Percentiles rank a stretch among this genome's conserved stretches.
Evolutionary conservation across 257 asterid genomes (phyloP).

Genomic region (Nicotiana benthamiana): DNA sequence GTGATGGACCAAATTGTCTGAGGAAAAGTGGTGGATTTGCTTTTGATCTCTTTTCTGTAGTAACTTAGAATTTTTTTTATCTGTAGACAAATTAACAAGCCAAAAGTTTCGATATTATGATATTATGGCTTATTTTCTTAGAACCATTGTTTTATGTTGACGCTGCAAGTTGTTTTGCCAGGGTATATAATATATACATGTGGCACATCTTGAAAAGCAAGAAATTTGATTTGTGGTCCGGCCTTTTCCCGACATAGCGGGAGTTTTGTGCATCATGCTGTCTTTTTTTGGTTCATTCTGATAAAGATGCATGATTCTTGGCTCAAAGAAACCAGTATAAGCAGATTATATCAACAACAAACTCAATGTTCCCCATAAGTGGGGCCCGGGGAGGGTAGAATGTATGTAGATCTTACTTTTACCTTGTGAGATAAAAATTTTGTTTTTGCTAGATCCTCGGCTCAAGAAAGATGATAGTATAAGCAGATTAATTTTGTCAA

Average conservation of each 20-base stretch:
- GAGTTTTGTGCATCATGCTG: no score
- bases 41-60: conserved; percentile 8
- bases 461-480: not conserved
- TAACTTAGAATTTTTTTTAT: not conserved
- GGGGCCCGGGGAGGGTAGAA: no score
- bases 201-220: no score
- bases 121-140: not conserved
- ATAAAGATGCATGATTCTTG: not conserved
- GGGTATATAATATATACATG: not conserved
- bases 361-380: no score
- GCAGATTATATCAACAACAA: not conserved
- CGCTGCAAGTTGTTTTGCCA: not conserved
- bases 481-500: not conserved
- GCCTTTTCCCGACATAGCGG: no score
- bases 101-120: not conserved
- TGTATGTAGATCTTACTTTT: no score
- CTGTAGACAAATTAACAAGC: not conserved
- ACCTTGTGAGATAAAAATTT: no score
- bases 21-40: conserved; percentile 30
- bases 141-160: not conserved
- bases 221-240: no score
- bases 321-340: not conserved
- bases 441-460: not conserved
- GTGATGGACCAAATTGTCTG: conserved; percentile 10
- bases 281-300: not conserved